A percentile compares a stretch with the other conserved stretches of the same genome.
Evolutionary conservation across 768 basidiomycete species (phyloP).

Genomic region (Tylopilus felleus): DNA sequence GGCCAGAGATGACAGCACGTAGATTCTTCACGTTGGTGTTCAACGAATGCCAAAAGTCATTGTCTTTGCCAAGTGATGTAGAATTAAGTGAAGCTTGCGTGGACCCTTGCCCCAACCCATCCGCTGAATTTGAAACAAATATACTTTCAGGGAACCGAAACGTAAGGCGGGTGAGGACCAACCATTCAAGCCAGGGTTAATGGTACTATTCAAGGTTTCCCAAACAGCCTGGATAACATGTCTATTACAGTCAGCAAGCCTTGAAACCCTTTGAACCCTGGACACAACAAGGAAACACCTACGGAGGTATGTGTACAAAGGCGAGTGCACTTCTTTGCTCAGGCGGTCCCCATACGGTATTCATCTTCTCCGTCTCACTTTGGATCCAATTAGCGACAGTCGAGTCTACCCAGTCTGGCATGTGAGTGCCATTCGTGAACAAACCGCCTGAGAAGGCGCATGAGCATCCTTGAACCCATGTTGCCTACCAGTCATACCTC

Average conservation of each 20-base stretch:
- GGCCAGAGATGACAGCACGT: constrained; percentile 66
- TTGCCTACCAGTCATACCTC: constrained; percentile 37
- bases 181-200: constrained; percentile 45
- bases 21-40: constrained; percentile 60
- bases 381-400: constrained; percentile 61
- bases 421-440: constrained; percentile 39
- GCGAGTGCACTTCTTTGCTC: constrained; percentile 54
- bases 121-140: constrained; percentile 38
- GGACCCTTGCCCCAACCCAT: constrained; percentile 51
- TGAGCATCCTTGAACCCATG: constrained; percentile 2
- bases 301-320: constrained; percentile 79
- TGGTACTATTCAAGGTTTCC: constrained; percentile 35
- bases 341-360: constrained; percentile 54
- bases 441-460: constrained; percentile 42
- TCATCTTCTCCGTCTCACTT: constrained; percentile 51
- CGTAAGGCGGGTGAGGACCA: background rate
- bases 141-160: background rate
- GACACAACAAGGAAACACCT: constrained; percentile 21
- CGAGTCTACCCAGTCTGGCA: constrained; percentile 68
- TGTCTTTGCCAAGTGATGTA: constrained; percentile 44
- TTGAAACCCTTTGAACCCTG: no score
- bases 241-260: background rate
- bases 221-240: constrained; percentile 34
- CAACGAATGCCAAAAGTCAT: constrained; percentile 60
- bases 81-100: constrained; percentile 51